A percentile compares a stretch with the other conserved stretches of the same genome.
These are phyloP conservation scores for Claviceps purpurea DNA, from an alignment of 2,329 filamentous ascomycete species.

Conservation along the genomic window DNA sequence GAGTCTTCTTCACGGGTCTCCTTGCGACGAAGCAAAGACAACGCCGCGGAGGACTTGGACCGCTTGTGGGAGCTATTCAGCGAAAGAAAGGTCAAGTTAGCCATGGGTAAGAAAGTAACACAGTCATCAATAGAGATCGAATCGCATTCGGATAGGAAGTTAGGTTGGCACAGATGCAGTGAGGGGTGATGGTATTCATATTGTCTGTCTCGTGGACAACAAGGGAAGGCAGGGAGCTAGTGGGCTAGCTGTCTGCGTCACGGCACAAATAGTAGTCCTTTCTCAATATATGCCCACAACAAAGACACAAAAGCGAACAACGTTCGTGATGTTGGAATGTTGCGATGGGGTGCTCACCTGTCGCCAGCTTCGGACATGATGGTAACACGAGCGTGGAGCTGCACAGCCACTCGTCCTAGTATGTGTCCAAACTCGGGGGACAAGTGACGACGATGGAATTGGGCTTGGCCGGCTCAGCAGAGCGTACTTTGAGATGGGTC, in stretches of 20 bases:
- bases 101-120: neutral
- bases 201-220: neutral
- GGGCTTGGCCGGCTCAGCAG: neutral
- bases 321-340: too few species aligned
- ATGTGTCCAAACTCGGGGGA: neutral
- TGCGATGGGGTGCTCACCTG: slow-evolving; percentile 11
- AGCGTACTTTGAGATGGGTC: neutral
- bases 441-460: too few species aligned
- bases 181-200: neutral
- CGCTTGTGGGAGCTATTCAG: slow-evolving; percentile 30
- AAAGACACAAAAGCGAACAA: neutral
- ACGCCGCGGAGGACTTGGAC: slow-evolving; percentile 37
- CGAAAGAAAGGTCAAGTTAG: neutral
- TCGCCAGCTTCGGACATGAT: slow-evolving; percentile 22
- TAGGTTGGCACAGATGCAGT: neutral
- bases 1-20: slow-evolving; percentile 39
- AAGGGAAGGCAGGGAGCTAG: neutral
- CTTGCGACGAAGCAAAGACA: slow-evolving; percentile 41
- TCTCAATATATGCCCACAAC: neutral
- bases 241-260: too few species aligned
- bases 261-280: neutral
- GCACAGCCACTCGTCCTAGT: neutral
- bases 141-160: too few species aligned
- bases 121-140: neutral
- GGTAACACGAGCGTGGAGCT: slow-evolving; percentile 3